These are phyloP conservation scores for Dictyostelium citrinum DNA, from an alignment of 78 protist genomes.

Conservation along the genomic window DNA sequence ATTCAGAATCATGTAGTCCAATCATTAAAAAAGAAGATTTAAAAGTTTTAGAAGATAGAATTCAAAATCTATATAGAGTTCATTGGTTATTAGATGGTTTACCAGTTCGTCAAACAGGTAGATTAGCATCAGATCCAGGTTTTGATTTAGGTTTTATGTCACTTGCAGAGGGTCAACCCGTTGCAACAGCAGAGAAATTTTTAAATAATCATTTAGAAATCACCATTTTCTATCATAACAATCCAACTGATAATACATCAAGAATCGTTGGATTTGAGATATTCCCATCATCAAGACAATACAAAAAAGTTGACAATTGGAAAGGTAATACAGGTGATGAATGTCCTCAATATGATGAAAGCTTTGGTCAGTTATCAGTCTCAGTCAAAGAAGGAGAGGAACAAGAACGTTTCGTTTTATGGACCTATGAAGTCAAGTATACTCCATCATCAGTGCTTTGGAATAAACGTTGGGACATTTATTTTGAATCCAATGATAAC, in stretches of 20 bases:
- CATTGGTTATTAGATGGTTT: constrained; percentile 72
- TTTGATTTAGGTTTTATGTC: constrained; percentile 19
- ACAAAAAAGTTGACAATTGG: background rate
- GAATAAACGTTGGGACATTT: constrained; percentile 97
- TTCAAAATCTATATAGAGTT: background rate
- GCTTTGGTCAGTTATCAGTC: background rate
- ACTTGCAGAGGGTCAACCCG: background rate
- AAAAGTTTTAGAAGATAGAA: background rate
- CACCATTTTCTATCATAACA: constrained; percentile 56
- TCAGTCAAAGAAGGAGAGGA: background rate
- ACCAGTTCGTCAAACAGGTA: constrained; percentile 27
- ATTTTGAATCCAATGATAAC: constrained; percentile 83
- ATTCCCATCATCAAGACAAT: constrained; percentile 47
- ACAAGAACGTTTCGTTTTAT: constrained; percentile 48
- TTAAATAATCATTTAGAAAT: constrained; percentile 86
- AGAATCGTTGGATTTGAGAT: constrained; percentile 90
- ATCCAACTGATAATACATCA: background rate
- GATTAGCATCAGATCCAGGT: constrained; percentile 33
- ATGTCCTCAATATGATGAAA: background rate
- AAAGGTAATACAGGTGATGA: background rate
- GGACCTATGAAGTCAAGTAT: constrained; percentile 90
- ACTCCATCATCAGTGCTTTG: constrained; percentile 80
- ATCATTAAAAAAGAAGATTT: background rate
- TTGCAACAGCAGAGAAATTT: background rate
- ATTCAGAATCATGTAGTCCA: background rate